Base-by-base conservation (phyloP, 176 grass and related monocot genomes). In the Triticum monococcum region DNA sequence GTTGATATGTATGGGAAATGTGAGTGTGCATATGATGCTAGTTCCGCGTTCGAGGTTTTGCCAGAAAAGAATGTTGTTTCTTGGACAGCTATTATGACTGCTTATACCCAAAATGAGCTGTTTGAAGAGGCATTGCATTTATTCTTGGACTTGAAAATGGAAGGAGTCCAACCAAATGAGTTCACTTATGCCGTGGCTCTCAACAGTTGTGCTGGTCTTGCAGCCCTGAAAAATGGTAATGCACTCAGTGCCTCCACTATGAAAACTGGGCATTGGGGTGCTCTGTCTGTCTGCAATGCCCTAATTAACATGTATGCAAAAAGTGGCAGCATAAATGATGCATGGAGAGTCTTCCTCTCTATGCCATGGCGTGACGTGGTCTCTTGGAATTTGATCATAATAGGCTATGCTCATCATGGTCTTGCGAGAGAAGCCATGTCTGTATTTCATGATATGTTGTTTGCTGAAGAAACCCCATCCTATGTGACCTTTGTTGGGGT, bases 1-100 rank as follows among this genome's bases (percentile, higher is more conserved):
- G 85, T 97, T 83, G 94, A 97, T 60, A 94, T 94, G 94, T 97
- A 97, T 70, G 94, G 94, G 11, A 97, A 94, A 87, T 97, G 92
- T 80, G 88, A 85, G 38, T 33, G 41, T 56, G 83, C 85, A n/a
- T 41, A 52, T 81, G 84, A 81, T 85, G 84, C 94, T 84, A 66
- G 87, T 79, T 23, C 9, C 69, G 87, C 65, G 7, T 94, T 97
- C 2, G 43, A 81, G 33, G 85, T 71, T 78, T 85, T 92, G 85
- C 92, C 77, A 9, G 84, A 89, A 41, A 94, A 90, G 83, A 97
- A 92, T 88, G 75, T 94, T 82, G 92, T 94, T 59, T 93, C 94
- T 68, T 97, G 94, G 94, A 97, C 89, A 59, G 79, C 94, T 16
- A 60, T 88, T 81, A 97, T 97, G 94, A 81, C 90, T 79, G 85